phyloP scores from a whole-genome alignment of 2,329 filamentous ascomycete genomes.

The Didymosphaeria variabile region DNA sequence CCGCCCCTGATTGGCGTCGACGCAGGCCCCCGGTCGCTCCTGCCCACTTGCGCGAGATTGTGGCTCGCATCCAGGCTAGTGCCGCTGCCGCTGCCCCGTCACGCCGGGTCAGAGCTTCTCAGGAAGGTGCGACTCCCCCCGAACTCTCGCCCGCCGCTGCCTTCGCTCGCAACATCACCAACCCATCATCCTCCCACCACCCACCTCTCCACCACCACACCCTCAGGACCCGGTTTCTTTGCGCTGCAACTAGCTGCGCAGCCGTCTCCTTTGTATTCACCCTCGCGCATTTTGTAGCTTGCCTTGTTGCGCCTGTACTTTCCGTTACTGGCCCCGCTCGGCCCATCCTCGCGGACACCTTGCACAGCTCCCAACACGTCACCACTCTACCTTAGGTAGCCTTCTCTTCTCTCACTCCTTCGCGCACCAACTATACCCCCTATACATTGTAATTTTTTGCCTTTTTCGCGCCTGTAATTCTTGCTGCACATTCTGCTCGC shows the following conservation, averaged over 20 bases:
- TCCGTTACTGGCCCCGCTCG: constrained; percentile 31
- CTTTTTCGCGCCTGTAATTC: constrained; percentile 23
- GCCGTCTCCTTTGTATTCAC: constrained; percentile 31
- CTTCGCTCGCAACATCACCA: constrained; percentile 18
- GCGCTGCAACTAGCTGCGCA: constrained; percentile 37
- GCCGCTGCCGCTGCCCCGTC: constrained; percentile 17
- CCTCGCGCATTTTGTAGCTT: constrained; percentile 33
- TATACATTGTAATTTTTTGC: constrained; percentile 44
- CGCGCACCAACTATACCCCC: constrained; percentile 38
- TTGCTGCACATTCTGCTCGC: constrained; percentile 25
- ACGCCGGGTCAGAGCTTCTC: constrained; percentile 21
- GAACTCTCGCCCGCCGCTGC: constrained; percentile 11
- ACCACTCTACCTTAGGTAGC: constrained; percentile 34
- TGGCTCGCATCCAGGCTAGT: constrained; percentile 3
- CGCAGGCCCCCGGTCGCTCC: constrained; percentile 9
- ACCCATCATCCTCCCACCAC: constrained; percentile 21
- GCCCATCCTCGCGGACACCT: constrained; percentile 44
- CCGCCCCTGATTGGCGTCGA: constrained; percentile 13
- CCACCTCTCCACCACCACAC: constrained; percentile 21
- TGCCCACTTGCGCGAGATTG: constrained; percentile 22
- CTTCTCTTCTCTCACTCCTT: constrained; percentile 48
- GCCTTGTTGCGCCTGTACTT: constrained; percentile 27
- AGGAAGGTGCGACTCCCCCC: constrained; percentile 18
- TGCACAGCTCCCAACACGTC: constrained; percentile 38
- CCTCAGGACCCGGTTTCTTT: constrained; percentile 24